These are phyloP conservation scores for Penicillium maclennaniae DNA, from an alignment of 495 filamentous ascomycete genomes.

Conservation along the genomic window DNA sequence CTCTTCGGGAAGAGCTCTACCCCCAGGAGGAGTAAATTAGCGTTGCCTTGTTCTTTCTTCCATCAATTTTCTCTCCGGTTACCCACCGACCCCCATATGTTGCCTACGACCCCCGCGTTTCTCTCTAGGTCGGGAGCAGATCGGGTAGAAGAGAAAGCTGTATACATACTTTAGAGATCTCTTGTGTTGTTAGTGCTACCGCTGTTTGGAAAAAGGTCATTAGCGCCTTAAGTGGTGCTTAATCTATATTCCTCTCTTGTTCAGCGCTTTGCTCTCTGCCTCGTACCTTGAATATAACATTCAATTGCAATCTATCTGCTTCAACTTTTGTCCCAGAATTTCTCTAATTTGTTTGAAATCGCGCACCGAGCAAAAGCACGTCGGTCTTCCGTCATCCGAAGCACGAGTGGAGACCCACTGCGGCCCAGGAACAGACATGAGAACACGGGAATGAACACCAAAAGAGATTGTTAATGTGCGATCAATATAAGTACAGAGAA, in stretches of 20 bases:
- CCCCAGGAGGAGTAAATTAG: conserved; percentile 62
- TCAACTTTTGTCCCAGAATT: neutral
- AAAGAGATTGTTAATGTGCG: conserved; percentile 17
- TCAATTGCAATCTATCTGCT: neutral
- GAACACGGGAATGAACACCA: conserved; percentile 7
- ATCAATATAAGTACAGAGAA: conserved; percentile 36
- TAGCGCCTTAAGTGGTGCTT: conserved; percentile 25
- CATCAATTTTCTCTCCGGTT: conserved; percentile 26
- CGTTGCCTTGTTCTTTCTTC: conserved; percentile 18
- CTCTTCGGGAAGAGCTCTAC: conserved; percentile 91
- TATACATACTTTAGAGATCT: conserved; percentile 48
- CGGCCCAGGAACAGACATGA: neutral
- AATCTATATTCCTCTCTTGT: conserved; percentile 25
- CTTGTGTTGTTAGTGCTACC: conserved; percentile 28
- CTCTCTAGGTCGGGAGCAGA: conserved; percentile 18
- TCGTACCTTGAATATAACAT: neutral
- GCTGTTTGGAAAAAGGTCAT: conserved; percentile 31
- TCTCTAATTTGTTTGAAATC: neutral
- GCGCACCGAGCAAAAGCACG: neutral
- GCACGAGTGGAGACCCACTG: neutral
- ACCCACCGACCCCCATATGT: conserved; percentile 11
- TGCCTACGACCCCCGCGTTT: conserved; percentile 12
- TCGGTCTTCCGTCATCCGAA: neutral
- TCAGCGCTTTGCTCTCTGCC: conserved; percentile 7
- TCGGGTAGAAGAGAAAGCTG: conserved; percentile 43